A percentile compares a stretch with the other conserved stretches of the same genome.
Evolutionary conservation across 139 green algal species (phyloP).

Genomic region (Astrephomene gubernaculifera): DNA sequence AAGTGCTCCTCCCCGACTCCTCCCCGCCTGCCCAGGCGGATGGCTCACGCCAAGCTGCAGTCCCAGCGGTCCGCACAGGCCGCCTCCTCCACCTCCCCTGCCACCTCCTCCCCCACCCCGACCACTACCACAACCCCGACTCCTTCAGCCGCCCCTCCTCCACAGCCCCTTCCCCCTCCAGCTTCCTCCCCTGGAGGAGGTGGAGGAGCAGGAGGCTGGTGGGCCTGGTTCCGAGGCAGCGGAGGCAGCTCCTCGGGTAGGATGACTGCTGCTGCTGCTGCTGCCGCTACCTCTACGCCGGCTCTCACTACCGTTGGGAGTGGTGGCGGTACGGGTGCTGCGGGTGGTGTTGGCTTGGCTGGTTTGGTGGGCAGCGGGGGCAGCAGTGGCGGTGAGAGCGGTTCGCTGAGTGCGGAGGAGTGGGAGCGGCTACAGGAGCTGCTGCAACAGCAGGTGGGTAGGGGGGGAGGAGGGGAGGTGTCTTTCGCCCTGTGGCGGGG

Average conservation of each 20-base stretch:
- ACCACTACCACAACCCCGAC: background rate
- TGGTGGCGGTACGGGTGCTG: too few relatives aligned
- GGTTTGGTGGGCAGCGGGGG: background rate
- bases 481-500: too few relatives aligned
- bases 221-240: conserved; percentile 60
- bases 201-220: conserved; percentile 47
- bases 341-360: too few relatives aligned
- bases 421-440: conserved; percentile 82
- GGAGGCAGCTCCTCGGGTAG: background rate
- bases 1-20: background rate
- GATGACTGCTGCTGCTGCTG: background rate
- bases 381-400: conserved; percentile 5
- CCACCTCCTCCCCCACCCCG: background rate
- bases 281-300: background rate
- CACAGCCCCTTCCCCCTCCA: conserved; percentile 5
- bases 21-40: conserved; percentile 67
- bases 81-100: too few relatives aligned
- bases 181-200: conserved; percentile 13
- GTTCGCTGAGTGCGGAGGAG: conserved; percentile 73
- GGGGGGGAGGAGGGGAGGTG: conserved; percentile 46
- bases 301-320: too few relatives aligned
- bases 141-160: background rate
- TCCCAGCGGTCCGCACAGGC: background rate
- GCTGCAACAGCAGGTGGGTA: conserved; percentile 67
- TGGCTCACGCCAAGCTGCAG: conserved; percentile 76